Conservation (phyloP, 2,329 filamentous ascomycete species). For the Periconia sp. region DNA sequence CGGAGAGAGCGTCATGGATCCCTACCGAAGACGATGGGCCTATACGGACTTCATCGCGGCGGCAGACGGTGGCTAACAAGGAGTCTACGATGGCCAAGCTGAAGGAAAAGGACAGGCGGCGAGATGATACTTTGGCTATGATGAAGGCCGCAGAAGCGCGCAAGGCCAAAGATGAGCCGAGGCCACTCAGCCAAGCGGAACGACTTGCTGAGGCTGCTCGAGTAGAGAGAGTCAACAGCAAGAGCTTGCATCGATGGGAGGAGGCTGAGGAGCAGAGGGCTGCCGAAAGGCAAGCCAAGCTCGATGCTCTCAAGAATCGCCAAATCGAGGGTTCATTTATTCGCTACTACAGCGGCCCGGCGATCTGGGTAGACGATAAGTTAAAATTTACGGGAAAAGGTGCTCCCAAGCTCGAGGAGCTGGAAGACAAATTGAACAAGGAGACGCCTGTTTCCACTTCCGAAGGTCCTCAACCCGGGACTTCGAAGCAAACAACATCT, state of each 20-base stretch:
- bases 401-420: constrained; percentile 41
- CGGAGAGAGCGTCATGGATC: constrained; percentile 73
- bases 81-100: constrained; percentile 69
- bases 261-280: constrained; percentile 88
- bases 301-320: constrained; percentile 86
- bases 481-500: constrained; percentile 4
- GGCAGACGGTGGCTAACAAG: constrained; percentile 67
- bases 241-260: constrained; percentile 92
- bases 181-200: constrained; percentile 85
- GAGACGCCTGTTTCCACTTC: constrained; percentile 20
- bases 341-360: constrained; percentile 91
- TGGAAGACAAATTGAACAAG: constrained; percentile 45
- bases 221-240: constrained; percentile 85
- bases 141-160: constrained; percentile 67
- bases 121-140: constrained; percentile 71
- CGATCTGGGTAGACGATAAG: constrained; percentile 78
- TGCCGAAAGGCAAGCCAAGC: constrained; percentile 79
- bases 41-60: constrained; percentile 65
- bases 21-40: constrained; percentile 68
- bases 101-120: constrained; percentile 72
- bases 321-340: constrained; percentile 88
- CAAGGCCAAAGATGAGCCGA: constrained; percentile 76
- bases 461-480: constrained; percentile 10
- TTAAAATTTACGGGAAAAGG: constrained; percentile 69
- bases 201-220: constrained; percentile 80